Conservation (phyloP, 345 rosid species). For the Schrenkiella parvula region DNA sequence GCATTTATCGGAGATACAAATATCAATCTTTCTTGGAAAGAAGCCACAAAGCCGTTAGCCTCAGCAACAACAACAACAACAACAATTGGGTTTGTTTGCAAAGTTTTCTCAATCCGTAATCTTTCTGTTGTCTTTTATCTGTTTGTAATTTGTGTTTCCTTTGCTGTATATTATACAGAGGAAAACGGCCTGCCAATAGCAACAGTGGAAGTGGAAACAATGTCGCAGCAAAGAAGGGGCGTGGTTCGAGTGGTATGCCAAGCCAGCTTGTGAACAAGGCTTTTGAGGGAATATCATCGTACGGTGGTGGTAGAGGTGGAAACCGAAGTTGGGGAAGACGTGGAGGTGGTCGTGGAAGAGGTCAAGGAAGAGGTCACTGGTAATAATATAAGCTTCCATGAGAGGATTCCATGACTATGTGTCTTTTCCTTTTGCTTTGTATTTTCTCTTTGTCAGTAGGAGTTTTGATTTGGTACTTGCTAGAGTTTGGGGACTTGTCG, state of each 20-base stretch:
- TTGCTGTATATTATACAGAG: conserved; percentile 40
- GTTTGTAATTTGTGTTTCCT: neutral
- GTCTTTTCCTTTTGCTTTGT: neutral
- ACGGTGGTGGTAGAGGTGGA: conserved; percentile 52
- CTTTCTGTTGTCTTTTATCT: conserved; percentile 4
- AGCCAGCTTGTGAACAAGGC: conserved; percentile 90
- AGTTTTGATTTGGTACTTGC: conserved; percentile 20
- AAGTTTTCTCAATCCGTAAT: neutral
- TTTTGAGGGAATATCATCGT: conserved; percentile 69
- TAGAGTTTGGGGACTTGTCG: conserved; percentile 19
- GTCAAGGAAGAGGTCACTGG: conserved; percentile 61
- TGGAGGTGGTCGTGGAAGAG: conserved; percentile 61
- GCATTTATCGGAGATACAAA: conserved; percentile 87
- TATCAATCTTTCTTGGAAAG: conserved; percentile 92
- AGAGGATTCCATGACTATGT: conserved; percentile 1
- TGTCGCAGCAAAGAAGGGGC: conserved; percentile 56
- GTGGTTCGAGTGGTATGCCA: conserved; percentile 38
- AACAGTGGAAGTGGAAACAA: conserved; percentile 49
- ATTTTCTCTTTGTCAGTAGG: neutral
- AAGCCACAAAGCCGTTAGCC: conserved; percentile 59
- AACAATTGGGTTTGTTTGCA: conserved; percentile 53
- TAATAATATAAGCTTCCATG: conserved; percentile 22
- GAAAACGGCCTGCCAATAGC: conserved; percentile 64
- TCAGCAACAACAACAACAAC: conserved; percentile 40
- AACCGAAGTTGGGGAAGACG: conserved; percentile 58